Base-by-base conservation (phyloP, 768 basidiomycete species). In the Leucocoprinus leucothites region DNA sequence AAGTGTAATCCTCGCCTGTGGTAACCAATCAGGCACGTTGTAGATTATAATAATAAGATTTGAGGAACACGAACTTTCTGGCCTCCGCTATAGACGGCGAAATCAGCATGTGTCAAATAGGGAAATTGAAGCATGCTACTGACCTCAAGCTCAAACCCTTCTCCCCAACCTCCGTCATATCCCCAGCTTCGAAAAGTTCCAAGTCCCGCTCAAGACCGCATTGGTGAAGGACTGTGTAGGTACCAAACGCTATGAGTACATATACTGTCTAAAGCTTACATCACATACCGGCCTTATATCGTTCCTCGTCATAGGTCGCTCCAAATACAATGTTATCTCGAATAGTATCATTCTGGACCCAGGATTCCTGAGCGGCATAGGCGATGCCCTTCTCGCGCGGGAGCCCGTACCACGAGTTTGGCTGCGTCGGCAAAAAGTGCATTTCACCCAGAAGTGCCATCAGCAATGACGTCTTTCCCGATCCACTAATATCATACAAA, bases 261-360 rank as follows among this genome's bases (percentile, higher is more conserved):
- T n/a, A n/a, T n/a, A n/a, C n/a, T n/a, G n/a, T n/a, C n/a, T n/a
- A n/a, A n/a, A n/a, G n/a, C n/a, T n/a, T n/a, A n/a, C n/a, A n/a
- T n/a, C n/a, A n/a, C 57, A 7, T 22, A 69, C 70, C 69, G 53
- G 84, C 81, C 75, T 84, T 84, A 65, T 95, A 95, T 6, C 86
- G 78, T 53, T 78, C 82, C 64, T 89, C 85, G 44, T 95, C 87
- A 57, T 84, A 91, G 0, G 84, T 78, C 11, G 82, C 70, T 25
- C 91, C 90, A 58, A 96, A 95, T 41, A 89, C 69, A 57, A 96
- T 88, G 63, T 95, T 96, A 41, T 91, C 87, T 68, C 81, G 60
- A 50, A 91, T 88, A 0, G 87, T 90, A 56, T 87, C 87, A 59
- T 91, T 92, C 66, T 86, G 81, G 2, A 92, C 84, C 90, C 90